Evolutionary conservation across 768 basidiomycete genomes (phyloP), one percentile per base, ranked within the genome.

Genomic region (Trametes meyenii): DNA sequence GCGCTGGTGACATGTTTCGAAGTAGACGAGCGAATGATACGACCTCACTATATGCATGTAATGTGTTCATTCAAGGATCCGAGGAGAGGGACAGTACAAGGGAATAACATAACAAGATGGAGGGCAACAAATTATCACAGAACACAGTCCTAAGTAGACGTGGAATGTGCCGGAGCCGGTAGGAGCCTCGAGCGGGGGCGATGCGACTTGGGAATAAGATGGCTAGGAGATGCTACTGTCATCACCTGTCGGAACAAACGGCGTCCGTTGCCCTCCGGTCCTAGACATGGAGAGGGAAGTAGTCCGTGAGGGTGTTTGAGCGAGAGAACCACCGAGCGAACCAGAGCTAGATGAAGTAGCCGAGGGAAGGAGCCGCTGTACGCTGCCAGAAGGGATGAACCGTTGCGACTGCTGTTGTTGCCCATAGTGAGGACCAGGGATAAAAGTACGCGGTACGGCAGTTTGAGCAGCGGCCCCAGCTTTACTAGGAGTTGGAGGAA

Each of bases 211-310:
- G 3, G 3, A 26, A 26, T 16, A 21, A 24, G 2, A 10, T 16
- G 40, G n/a, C 70, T 65, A 76, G 45, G 74, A 33, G 29, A 33
- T 3, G 29, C 29, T 70, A 61, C 76, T 73, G 43, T 70, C 71
- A 26, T 68, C 72, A 39, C 73, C 61, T 40, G 65, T 55, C 29
- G 77, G 78, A 39, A 82, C 68, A 69, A 88, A 88, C 43, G 85
- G 83, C 62, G 77, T 75, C 66, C 86, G 79, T 60, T 88, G 86
- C 51, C 67, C 65, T 13, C 59, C 75, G 43, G 74, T 71, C 21
- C 74, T 72, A 36, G 70, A 63, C 21, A 29, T 16, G n/a, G 60
- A 45, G 12, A 66, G 35, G 13, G 58, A 65, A 8, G 58, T 46
- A 12, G 69, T 40, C 19, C 70, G 66, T 49, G 69, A 65, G 16